Evolutionary conservation across 2,329 filamentous ascomycete genomes (phyloP).

Genomic region (Apiospora marii): DNA sequence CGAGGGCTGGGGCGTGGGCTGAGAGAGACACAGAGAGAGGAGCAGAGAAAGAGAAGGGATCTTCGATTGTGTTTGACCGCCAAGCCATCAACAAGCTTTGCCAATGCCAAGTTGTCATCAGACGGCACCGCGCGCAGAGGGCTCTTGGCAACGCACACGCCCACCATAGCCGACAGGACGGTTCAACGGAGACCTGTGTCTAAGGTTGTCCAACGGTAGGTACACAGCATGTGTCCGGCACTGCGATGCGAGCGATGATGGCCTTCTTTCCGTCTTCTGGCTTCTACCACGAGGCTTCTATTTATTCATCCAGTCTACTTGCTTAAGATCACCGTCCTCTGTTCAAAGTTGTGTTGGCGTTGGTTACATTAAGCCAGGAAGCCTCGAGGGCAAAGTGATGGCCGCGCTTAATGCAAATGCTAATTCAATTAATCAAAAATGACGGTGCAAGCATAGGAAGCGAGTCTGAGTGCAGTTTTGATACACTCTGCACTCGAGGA

Average conservation of each 20-base stretch:
- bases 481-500: background rate
- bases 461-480: background rate
- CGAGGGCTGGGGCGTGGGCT: background rate
- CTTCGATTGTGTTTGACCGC: slow-evolving; percentile 14
- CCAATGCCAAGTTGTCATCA: slow-evolving; percentile 21
- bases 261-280: background rate
- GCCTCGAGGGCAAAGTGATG: background rate
- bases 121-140: slow-evolving; percentile 9
- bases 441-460: background rate
- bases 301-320: too few species aligned
- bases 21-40: too few species aligned
- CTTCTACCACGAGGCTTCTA: background rate
- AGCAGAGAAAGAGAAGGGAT: background rate
- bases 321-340: background rate
- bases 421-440: background rate
- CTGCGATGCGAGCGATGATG: background rate
- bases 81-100: slow-evolving; percentile 13
- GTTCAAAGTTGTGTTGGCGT: too few species aligned
- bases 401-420: background rate
- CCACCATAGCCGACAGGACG: slow-evolving; percentile 20
- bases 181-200: slow-evolving; percentile 6
- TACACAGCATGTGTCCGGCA: background rate
- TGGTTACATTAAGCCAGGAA: background rate
- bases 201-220: background rate
- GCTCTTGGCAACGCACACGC: slow-evolving; percentile 10